Evolutionary conservation across 495 filamentous ascomycete genomes (phyloP).

Genomic region (Astrocystis sublimbata): DNA sequence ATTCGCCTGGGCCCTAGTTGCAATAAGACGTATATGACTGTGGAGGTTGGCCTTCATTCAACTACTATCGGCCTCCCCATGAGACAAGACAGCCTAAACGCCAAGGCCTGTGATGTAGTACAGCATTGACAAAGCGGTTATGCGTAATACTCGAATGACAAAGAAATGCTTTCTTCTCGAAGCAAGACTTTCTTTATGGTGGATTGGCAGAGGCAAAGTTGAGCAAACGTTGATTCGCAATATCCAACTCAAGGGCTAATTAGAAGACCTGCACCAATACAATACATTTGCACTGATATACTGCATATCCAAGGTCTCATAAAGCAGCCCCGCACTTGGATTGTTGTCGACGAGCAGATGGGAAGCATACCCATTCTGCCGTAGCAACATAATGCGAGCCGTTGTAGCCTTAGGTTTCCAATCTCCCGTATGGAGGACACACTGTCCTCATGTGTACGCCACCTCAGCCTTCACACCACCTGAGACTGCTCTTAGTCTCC

Average conservation of each 20-base stretch:
- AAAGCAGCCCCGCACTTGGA: neutral
- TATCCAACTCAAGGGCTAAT: neutral
- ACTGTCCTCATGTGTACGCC: neutral
- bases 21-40: neutral
- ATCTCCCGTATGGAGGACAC: neutral
- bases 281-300: neutral
- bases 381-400: no score
- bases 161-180: no score
- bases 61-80: neutral
- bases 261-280: neutral
- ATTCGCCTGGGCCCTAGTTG: neutral
- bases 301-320: neutral
- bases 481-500: neutral
- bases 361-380: no score
- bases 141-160: no score
- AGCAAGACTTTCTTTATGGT: neutral
- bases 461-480: neutral
- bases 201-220: no score
- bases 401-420: no score
- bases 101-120: neutral
- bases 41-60: neutral
- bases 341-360: no score
- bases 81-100: neutral
- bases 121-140: no score
- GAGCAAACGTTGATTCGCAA: neutral